Evolutionary conservation across 495 filamentous ascomycete species (phyloP).

Genomic region (Rusavskia elegans): DNA sequence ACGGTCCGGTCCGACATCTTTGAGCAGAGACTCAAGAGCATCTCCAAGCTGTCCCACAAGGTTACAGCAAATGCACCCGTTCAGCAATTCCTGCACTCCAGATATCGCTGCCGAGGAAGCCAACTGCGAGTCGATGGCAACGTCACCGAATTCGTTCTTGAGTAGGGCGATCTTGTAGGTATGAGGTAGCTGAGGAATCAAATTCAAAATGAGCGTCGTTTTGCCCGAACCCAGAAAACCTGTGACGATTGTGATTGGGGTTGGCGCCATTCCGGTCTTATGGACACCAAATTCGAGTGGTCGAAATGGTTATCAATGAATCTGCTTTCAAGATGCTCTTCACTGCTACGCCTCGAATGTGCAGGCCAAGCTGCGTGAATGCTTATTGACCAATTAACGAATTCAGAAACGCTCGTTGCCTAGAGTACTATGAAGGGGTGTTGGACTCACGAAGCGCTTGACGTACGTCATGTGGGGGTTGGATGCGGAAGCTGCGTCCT

Average conservation of each 20-base stretch:
- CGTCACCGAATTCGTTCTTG: constrained; percentile 95
- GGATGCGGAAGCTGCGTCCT: neutral
- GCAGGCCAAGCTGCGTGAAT: too few species aligned
- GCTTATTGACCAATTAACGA: too few species aligned
- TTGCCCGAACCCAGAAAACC: constrained; percentile 88
- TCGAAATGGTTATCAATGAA: neutral
- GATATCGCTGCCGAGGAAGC: constrained; percentile 65
- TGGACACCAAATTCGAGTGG: neutral
- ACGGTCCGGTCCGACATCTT: constrained; percentile 49
- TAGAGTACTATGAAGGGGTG: too few species aligned
- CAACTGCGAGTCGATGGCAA: constrained; percentile 83
- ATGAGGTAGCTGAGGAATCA: constrained; percentile 67
- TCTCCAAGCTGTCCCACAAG: constrained; percentile 77
- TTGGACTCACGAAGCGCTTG: too few species aligned
- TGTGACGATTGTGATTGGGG: constrained; percentile 85
- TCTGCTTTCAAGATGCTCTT: neutral
- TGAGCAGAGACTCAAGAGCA: constrained; percentile 56
- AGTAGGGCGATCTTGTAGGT: constrained; percentile 79
- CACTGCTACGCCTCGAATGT: neutral
- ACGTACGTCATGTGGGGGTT: neutral
- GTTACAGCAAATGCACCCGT: constrained; percentile 98
- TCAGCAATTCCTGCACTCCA: constrained; percentile 82
- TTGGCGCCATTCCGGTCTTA: constrained; percentile 36
- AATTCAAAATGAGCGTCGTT: constrained; percentile 80
- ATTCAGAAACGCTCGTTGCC: too few species aligned